Evolutionary conservation across 306 rosid species (phyloP).

Genomic region (Cucumis hystrix): DNA sequence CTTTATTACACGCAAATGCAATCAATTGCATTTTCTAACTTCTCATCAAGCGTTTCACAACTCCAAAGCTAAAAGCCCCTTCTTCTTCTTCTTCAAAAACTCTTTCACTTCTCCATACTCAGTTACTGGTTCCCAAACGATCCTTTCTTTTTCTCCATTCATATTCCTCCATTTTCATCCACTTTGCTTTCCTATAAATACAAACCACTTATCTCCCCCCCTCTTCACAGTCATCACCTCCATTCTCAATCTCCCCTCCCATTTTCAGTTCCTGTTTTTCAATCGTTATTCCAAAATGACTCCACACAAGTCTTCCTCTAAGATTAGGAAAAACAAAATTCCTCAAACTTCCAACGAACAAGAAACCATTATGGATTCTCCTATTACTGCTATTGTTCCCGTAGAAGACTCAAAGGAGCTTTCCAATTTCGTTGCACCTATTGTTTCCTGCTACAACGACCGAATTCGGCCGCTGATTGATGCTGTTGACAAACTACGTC

Average conservation of each 20-base stretch:
- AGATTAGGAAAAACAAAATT: background rate
- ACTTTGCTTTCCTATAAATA: background rate
- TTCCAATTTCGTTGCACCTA: background rate
- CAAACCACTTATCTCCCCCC: background rate
- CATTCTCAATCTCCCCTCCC: background rate
- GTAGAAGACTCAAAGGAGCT: background rate
- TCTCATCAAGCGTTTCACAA: too few species aligned
- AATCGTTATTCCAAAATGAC: background rate
- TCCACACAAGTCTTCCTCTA: background rate
- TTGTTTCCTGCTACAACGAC: conserved; percentile 15
- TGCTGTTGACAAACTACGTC: conserved; percentile 18
- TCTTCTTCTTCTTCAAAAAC: background rate
- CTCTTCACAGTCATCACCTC: background rate
- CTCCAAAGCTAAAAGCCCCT: background rate
- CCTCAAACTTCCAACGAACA: background rate
- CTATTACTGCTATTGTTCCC: background rate
- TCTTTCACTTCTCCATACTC: background rate
- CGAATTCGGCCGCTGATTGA: conserved; percentile 25
- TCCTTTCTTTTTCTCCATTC: background rate
- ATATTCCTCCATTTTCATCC: background rate
- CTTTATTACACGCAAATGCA: too few species aligned
- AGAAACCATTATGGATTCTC: background rate
- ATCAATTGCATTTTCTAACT: too few species aligned
- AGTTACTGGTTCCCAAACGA: background rate
- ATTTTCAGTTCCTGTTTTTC: background rate